Evolutionary conservation across 441 rosid genomes (phyloP).

Genomic region (Pelargonium fulgidum): DNA sequence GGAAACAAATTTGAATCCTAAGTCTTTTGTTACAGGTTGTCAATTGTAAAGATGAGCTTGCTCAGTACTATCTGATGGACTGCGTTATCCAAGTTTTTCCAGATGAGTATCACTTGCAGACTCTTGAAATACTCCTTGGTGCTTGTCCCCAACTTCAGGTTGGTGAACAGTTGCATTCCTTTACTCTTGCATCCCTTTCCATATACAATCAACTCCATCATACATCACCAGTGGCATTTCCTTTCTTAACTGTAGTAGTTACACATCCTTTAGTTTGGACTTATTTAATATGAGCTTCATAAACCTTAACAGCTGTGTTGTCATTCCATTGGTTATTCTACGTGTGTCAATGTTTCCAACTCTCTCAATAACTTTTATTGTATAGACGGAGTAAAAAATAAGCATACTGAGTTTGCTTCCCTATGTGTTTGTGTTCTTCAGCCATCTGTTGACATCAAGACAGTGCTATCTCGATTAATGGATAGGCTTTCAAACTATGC

Average conservation of each 20-base stretch:
- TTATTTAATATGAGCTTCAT: too few relatives aligned
- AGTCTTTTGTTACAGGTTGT: conserved; percentile 57
- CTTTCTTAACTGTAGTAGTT: too few relatives aligned
- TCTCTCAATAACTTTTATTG: not conserved
- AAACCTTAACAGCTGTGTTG: too few relatives aligned
- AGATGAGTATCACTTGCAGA: conserved; percentile 98
- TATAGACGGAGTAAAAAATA: conserved; percentile 5
- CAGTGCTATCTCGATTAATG: conserved; percentile 91
- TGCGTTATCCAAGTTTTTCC: conserved; percentile 98
- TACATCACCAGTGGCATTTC: too few relatives aligned
- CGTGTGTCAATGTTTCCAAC: not conserved
- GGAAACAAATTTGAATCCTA: conserved; percentile 14
- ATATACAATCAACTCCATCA: not conserved
- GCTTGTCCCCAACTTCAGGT: conserved; percentile 99
- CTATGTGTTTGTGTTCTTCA: conserved; percentile 43
- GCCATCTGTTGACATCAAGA: conserved; percentile 95
- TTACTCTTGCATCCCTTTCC: not conserved
- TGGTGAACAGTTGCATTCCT: conserved; percentile 12
- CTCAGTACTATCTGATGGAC: conserved; percentile 90
- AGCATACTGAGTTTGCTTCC: conserved; percentile 8
- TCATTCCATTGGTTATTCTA: too few relatives aligned
- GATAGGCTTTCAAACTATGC: conserved; percentile 96
- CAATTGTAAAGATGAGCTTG: conserved; percentile 93
- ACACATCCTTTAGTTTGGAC: too few relatives aligned
- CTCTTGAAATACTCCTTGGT: conserved; percentile 82